These are phyloP conservation scores for Phialemonium atrogriseum DNA, from an alignment of 2,329 filamentous ascomycete species.

Conservation along the genomic window DNA sequence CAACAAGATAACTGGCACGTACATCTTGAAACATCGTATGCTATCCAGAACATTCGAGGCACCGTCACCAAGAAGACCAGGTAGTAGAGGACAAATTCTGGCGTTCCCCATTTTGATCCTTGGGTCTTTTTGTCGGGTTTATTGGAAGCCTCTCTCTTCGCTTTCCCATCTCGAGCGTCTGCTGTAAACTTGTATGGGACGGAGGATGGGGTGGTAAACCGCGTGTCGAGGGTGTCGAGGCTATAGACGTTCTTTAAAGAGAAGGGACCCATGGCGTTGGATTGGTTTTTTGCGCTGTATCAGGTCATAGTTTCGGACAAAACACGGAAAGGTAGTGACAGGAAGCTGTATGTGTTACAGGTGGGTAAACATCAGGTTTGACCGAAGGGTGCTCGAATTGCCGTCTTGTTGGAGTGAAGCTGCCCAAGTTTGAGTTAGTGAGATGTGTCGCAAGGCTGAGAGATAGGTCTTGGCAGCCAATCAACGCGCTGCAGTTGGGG, in stretches of 20 bases:
- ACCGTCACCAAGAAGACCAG: constrained; percentile 57
- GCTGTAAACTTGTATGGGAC: constrained; percentile 49
- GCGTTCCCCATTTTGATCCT: constrained; percentile 73
- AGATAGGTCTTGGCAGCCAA: too few species aligned
- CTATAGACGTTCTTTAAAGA: constrained; percentile 45
- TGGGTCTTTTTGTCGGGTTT: constrained; percentile 37
- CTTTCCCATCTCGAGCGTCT: constrained; percentile 20
- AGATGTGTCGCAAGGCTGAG: too few species aligned
- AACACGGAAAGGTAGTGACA: too few species aligned
- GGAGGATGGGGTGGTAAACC: constrained; percentile 55
- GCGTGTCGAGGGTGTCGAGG: constrained; percentile 36
- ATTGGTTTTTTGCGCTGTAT: too few species aligned
- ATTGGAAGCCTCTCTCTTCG: constrained; percentile 30
- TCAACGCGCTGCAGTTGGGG: too few species aligned
- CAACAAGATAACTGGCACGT: constrained; percentile 19
- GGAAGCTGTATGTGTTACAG: too few species aligned
- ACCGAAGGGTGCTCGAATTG: too few species aligned
- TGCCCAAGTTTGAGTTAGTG: too few species aligned
- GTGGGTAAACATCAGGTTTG: too few species aligned
- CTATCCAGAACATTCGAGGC: constrained; percentile 86
- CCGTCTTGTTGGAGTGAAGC: too few species aligned
- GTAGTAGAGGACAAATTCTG: constrained; percentile 80
- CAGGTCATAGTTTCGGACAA: too few species aligned
- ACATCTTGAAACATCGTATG: constrained; percentile 79
- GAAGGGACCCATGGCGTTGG: constrained; percentile 15